Conservation (phyloP, 2,329 filamentous ascomycete genomes). For the Ascochyta clinopodiicola region DNA sequence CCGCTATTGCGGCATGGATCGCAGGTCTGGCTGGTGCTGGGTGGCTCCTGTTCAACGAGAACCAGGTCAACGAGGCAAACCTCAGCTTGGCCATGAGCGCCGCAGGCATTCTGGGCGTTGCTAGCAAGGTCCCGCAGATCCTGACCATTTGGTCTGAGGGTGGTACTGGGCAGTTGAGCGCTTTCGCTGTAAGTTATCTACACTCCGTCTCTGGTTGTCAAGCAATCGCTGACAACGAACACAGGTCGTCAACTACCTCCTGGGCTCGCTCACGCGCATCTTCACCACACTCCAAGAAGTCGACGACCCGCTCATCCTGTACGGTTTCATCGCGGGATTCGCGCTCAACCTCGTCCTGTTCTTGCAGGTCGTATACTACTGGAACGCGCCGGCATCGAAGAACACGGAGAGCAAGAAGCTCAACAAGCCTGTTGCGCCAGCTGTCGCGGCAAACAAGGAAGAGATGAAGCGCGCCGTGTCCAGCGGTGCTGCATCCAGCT, state of each 20-base stretch:
- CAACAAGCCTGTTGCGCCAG: conserved; percentile 40
- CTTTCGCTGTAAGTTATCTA: conserved; percentile 79
- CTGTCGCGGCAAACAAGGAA: conserved; percentile 43
- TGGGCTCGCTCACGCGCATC: conserved; percentile 89
- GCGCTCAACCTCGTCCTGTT: conserved; percentile 87
- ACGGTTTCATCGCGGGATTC: conserved; percentile 92
- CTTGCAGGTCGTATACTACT: conserved; percentile 93
- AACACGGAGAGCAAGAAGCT: conserved; percentile 46
- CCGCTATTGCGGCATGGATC: conserved; percentile 77
- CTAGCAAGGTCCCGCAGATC: conserved; percentile 95
- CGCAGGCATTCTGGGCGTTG: conserved; percentile 81
- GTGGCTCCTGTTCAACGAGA: conserved; percentile 72
- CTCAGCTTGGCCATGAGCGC: conserved; percentile 82
- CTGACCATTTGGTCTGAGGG: conserved; percentile 82
- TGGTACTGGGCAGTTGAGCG: conserved; percentile 92
- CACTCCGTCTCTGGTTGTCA: not conserved
- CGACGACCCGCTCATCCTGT: conserved; percentile 93
- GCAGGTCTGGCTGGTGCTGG: conserved; percentile 74
- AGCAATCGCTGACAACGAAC: not conserved
- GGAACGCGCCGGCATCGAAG: conserved; percentile 66
- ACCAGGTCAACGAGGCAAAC: conserved; percentile 68
- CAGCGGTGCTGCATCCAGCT: conserved; percentile 41
- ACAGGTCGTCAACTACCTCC: conserved; percentile 97
- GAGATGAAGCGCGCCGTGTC: conserved; percentile 43
- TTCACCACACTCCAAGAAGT: conserved; percentile 98